Conservation (phyloP, 768 basidiomycete genomes). For the Obba rivulosa region DNA sequence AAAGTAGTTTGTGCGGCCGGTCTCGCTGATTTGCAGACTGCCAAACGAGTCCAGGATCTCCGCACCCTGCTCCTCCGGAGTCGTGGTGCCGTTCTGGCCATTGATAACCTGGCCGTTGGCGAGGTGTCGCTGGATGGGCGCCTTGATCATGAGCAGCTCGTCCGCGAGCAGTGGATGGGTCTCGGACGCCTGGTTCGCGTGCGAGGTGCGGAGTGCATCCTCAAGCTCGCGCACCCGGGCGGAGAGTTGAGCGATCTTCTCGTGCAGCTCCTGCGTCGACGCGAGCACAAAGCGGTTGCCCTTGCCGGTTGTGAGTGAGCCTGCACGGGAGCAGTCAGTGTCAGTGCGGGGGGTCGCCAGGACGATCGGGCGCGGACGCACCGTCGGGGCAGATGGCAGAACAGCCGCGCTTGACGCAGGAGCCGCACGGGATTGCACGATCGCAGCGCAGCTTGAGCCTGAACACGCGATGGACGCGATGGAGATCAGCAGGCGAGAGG, state of each 20-base stretch:
- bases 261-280: conserved; percentile 75
- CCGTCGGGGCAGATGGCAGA: conserved; percentile 81
- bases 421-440: conserved; percentile 70
- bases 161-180: conserved; percentile 65
- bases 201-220: conserved; percentile 58
- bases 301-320: conserved; percentile 76
- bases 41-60: conserved; percentile 80
- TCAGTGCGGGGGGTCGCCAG: conserved; percentile 1
- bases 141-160: conserved; percentile 70
- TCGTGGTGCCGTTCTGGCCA: conserved; percentile 32
- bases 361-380: conserved; percentile 21
- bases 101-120: conserved; percentile 22
- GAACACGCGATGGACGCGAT: background rate
- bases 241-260: conserved; percentile 72
- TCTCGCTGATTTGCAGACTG: conserved; percentile 65
- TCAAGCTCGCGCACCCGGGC: conserved; percentile 74
- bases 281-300: conserved; percentile 81
- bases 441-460: conserved; percentile 73
- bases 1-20: conserved; percentile 71
- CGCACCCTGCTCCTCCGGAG: conserved; percentile 57
- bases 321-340: conserved; percentile 33
- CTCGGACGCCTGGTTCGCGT: conserved; percentile 52
- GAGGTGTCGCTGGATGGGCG: conserved; percentile 55
- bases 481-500: conserved; percentile 11
- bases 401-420: conserved; percentile 76